Percentiles rank a stretch among this genome's conserved stretches.
Evolutionary conservation across 768 basidiomycete genomes (phyloP).

Genomic region (Suillus subaureus): DNA sequence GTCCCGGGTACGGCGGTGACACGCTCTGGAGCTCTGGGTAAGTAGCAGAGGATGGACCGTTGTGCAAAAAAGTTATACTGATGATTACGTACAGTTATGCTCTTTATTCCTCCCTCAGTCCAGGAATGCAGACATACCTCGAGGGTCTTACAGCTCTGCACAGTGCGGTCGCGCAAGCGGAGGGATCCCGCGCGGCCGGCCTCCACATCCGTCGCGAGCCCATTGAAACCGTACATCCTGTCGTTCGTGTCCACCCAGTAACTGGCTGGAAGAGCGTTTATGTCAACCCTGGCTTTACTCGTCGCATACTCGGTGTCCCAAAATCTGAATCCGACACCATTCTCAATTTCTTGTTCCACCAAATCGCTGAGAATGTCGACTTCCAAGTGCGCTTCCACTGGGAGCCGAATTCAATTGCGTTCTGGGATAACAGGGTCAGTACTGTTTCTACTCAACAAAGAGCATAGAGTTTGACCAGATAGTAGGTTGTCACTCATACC

Average conservation of each 20-base stretch:
- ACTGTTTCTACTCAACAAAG: neutral
- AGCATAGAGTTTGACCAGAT: constrained; percentile 2
- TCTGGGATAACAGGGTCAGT: constrained; percentile 84
- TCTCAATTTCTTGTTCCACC: constrained; percentile 68
- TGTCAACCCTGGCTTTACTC: constrained; percentile 84
- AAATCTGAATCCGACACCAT: constrained; percentile 82
- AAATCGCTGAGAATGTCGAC: constrained; percentile 70
- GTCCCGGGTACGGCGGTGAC: constrained; percentile 75
- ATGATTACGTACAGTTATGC: constrained; percentile 56
- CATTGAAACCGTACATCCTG: constrained; percentile 73
- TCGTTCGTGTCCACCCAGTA: constrained; percentile 82
- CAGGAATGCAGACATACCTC: constrained; percentile 73
- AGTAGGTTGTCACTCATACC: constrained; percentile 70
- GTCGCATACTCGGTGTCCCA: constrained; percentile 75
- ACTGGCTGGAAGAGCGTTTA: constrained; percentile 87
- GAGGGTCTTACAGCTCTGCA: constrained; percentile 75
- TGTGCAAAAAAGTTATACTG: constrained; percentile 4
- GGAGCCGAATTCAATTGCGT: constrained; percentile 75
- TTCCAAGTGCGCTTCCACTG: constrained; percentile 79
- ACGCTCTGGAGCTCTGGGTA: constrained; percentile 83
- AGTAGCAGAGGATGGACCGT: constrained; percentile 15
- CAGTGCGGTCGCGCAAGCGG: constrained; percentile 76
- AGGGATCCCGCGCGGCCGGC: constrained; percentile 70
- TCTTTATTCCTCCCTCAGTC: constrained; percentile 81
- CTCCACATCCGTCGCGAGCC: constrained; percentile 69